These are phyloP conservation scores for Talaromyces piceae DNA, from an alignment of 2,329 filamentous ascomycete species.

Conservation along the genomic window DNA sequence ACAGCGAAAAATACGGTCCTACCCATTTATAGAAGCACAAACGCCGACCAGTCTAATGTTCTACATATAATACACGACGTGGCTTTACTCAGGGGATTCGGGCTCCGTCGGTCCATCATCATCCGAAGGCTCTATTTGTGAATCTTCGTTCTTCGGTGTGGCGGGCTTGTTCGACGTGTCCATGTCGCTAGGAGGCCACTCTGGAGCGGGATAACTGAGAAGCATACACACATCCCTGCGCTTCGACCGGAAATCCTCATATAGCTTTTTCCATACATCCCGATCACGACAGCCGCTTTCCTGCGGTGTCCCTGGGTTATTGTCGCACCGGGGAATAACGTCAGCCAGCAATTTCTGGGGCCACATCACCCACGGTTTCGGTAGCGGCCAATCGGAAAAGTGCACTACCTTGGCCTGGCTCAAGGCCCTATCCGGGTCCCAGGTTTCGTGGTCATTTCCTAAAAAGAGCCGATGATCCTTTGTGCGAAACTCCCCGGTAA, in stretches of 20 bases:
- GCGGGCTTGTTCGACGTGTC: slow-evolving; percentile 8
- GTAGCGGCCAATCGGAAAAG: slow-evolving; percentile 64
- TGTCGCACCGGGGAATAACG: slow-evolving; percentile 27
- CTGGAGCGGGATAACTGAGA: slow-evolving; percentile 30
- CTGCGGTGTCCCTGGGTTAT: slow-evolving; percentile 26
- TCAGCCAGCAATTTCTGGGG: slow-evolving; percentile 24
- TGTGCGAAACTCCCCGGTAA: slow-evolving; percentile 56
- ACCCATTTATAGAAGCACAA: neutral
- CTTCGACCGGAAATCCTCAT: slow-evolving; percentile 29
- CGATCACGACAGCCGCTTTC: slow-evolving; percentile 32
- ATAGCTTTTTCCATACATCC: slow-evolving; percentile 30
- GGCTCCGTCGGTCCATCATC: neutral
- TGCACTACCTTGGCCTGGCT: slow-evolving; percentile 60
- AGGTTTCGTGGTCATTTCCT: slow-evolving; percentile 44
- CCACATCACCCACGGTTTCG: slow-evolving; percentile 55
- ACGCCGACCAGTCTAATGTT: neutral
- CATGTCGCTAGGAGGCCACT: slow-evolving; percentile 18
- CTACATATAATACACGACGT: neutral
- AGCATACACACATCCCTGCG: slow-evolving; percentile 30
- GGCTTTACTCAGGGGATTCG: too few species aligned
- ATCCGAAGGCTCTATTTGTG: neutral
- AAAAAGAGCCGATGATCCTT: slow-evolving; percentile 48
- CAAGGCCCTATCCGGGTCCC: slow-evolving; percentile 51
- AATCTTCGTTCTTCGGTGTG: neutral
- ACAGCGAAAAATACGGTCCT: neutral